A percentile compares a stretch with the other conserved stretches of the same genome.
Conservation (phyloP, 225 moss, liverwort and hornwort genomes). For the Polytrichum formosum region DNA sequence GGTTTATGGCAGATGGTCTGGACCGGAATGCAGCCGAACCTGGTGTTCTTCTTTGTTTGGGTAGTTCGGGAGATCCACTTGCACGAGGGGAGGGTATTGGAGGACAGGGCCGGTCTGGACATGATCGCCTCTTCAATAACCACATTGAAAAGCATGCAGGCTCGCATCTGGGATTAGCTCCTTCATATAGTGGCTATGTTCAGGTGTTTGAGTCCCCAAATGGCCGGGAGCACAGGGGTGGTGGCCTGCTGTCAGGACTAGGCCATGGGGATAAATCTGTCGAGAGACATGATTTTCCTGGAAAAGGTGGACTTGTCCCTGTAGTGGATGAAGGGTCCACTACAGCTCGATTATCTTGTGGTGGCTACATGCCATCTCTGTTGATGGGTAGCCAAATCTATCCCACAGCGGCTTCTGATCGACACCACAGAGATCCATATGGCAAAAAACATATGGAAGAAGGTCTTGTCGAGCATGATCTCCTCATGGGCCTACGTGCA, state of each 20-base stretch:
- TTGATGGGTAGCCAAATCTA: slow-evolving; percentile 70
- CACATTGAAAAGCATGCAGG: slow-evolving; percentile 32
- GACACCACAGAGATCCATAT: slow-evolving; percentile 26
- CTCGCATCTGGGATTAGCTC: slow-evolving; percentile 43
- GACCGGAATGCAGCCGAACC: slow-evolving; percentile 23
- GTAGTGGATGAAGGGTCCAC: slow-evolving; percentile 98
- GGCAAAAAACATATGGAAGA: slow-evolving; percentile 52
- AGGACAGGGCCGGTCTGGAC: slow-evolving; percentile 19
- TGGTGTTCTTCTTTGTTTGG: slow-evolving; percentile 46
- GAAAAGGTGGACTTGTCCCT: slow-evolving; percentile 43
- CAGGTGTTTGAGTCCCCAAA: slow-evolving; percentile 7
- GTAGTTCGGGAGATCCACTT: slow-evolving; percentile 40
- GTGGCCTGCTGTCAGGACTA: slow-evolving; percentile 50
- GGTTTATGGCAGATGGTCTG: slow-evolving; percentile 18
- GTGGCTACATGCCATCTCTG: slow-evolving; percentile 93
- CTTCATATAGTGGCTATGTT: slow-evolving; percentile 13
- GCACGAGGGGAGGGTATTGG: slow-evolving; percentile 9
- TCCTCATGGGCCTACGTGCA: slow-evolving; percentile 68
- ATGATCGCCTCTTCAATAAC: slow-evolving; percentile 13
- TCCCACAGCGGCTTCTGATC: slow-evolving; percentile 30
- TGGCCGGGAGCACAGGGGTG: slow-evolving; percentile 16
- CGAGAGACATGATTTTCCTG: slow-evolving; percentile 5
- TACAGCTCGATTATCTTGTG: slow-evolving; percentile 72
- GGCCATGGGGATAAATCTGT: slow-evolving; percentile 42
- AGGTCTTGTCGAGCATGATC: slow-evolving; percentile 65